These are phyloP conservation scores for Misopates orontium DNA, from an alignment of 257 asterid species.

Conservation along the genomic window DNA sequence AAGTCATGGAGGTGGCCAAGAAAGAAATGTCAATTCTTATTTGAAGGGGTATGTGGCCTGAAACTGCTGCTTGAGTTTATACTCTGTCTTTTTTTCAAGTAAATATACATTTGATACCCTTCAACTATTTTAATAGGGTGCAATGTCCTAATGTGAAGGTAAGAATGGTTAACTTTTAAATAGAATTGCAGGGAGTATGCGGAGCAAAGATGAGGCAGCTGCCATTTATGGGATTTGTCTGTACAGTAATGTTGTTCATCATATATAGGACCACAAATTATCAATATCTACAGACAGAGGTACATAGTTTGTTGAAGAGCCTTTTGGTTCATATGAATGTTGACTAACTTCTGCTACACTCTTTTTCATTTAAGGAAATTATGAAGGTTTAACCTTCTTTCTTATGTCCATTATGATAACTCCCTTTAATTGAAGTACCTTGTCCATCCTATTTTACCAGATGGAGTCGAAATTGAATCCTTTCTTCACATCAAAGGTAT, in stretches of 20 bases:
- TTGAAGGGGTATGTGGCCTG: constrained; percentile 52
- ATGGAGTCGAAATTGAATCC: constrained; percentile 58
- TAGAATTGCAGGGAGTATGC: constrained; percentile 58
- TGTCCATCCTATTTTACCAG: constrained; percentile 44
- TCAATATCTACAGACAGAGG: constrained; percentile 87
- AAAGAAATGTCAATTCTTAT: constrained; percentile 55
- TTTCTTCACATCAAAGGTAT: constrained; percentile 55
- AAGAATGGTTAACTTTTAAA: constrained; percentile 23
- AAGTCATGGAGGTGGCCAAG: constrained; percentile 65
- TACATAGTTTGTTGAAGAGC: constrained; percentile 33
- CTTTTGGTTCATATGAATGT: constrained; percentile 13
- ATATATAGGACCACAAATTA: constrained; percentile 77
- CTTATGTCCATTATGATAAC: not conserved
- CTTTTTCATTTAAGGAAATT: not conserved
- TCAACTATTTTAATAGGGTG: constrained; percentile 3
- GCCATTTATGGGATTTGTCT: constrained; percentile 73
- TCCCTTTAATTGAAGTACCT: not conserved
- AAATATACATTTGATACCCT: not conserved
- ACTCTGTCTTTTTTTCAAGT: too few relatives aligned
- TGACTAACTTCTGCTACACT: not conserved
- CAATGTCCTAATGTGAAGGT: not conserved
- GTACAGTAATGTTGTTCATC: constrained; percentile 69
- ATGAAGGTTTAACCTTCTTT: not conserved
- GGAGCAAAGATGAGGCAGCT: constrained; percentile 75
- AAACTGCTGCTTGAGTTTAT: constrained; percentile 4